phyloP scores from a whole-genome alignment of 73 alveolate genomes.

The Paramecium tetraurelia region DNA sequence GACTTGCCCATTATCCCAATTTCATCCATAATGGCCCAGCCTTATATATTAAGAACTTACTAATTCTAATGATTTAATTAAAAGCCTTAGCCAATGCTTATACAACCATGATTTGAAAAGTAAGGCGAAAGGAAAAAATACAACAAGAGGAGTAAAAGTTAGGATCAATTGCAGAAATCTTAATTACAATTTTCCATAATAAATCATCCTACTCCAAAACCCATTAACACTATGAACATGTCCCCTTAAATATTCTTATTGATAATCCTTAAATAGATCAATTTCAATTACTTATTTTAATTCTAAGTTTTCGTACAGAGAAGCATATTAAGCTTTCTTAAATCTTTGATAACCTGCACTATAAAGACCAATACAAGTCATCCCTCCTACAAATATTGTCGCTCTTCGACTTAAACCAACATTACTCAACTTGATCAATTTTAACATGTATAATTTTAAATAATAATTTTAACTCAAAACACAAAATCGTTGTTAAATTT shows the following conservation, averaged over 20 bases:
- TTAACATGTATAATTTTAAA: neutral
- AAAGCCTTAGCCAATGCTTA: neutral
- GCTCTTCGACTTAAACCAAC: neutral
- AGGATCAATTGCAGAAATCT: neutral
- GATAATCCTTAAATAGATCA: neutral
- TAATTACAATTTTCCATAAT: neutral
- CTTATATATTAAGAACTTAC: neutral
- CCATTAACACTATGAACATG: neutral
- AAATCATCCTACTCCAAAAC: neutral
- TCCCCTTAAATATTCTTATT: neutral
- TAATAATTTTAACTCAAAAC: neutral
- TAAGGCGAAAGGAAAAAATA: conserved; percentile 29
- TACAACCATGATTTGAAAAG: neutral
- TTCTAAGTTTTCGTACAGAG: neutral
- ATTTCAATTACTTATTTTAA: neutral
- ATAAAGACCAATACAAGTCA: neutral
- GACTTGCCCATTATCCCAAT: conserved; percentile 54
- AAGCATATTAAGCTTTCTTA: neutral
- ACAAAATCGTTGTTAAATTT: neutral
- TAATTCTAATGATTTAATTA: neutral
- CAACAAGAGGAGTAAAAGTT: neutral
- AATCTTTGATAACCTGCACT: neutral
- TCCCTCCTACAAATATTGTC: neutral
- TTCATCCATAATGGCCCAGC: conserved; percentile 54
- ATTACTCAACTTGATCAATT: neutral